Percentiles rank a stretch among this genome's conserved stretches.
These are phyloP conservation scores for Cocos nucifera DNA, from an alignment of 176 grass and related monocot species.

Conservation along the genomic window DNA sequence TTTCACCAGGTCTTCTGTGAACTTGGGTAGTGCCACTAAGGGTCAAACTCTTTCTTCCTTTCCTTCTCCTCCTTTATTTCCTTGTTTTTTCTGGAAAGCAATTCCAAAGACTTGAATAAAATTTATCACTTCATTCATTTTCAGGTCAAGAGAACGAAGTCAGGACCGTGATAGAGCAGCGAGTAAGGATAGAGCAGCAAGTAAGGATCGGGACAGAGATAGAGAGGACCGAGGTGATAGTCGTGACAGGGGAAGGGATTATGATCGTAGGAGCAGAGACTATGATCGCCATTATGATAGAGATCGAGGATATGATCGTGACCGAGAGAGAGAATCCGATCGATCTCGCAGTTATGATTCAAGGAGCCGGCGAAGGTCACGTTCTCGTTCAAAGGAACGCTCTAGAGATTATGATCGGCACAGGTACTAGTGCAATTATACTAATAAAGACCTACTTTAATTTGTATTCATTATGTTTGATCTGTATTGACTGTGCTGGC, in stretches of 20 bases:
- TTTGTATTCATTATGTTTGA: too few species aligned
- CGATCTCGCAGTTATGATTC: slow-evolving; percentile 10
- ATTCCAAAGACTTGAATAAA: neutral
- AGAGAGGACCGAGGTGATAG: slow-evolving; percentile 6
- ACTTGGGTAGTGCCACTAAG: too few species aligned
- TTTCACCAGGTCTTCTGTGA: too few species aligned
- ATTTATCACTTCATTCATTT: neutral
- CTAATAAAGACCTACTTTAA: neutral
- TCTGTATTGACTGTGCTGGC: too few species aligned
- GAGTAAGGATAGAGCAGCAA: slow-evolving; percentile 5
- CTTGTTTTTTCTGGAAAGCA: neutral
- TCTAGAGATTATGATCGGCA: slow-evolving; percentile 10
- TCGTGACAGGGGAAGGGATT: slow-evolving; percentile 7
- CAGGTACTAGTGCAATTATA: slow-evolving; percentile 3
- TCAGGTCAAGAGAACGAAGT: slow-evolving; percentile 18
- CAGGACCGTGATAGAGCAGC: neutral
- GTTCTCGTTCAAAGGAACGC: slow-evolving; percentile 18
- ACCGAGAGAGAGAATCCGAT: slow-evolving; percentile 7
- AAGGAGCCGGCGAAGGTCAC: neutral
- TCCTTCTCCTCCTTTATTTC: neutral
- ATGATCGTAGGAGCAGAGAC: slow-evolving; percentile 13
- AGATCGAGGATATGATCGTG: slow-evolving; percentile 2
- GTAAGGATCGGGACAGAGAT: slow-evolving; percentile 3
- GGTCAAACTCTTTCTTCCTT: too few species aligned
- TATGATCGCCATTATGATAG: slow-evolving; percentile 16